A percentile compares a stretch with the other conserved stretches of the same genome.
Evolutionary conservation across 169 alveolate genomes (phyloP).

Genomic region (Sarcocystis neurona): DNA sequence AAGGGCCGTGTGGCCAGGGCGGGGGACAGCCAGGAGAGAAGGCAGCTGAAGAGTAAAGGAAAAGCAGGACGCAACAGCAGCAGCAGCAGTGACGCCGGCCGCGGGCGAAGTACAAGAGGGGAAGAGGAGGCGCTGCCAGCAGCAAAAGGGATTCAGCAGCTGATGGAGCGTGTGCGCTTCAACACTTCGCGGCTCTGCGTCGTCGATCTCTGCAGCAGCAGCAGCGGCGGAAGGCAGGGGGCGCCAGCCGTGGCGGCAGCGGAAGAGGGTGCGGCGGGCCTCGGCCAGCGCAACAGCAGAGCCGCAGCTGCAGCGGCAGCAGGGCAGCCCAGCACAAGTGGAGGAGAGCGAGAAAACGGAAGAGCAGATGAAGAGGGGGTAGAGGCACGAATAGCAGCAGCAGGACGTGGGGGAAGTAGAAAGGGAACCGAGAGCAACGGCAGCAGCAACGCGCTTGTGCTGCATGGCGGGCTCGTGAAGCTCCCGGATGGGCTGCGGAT

Average conservation of each 20-base stretch:
- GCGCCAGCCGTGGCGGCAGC: no score
- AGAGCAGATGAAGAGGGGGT: not conserved
- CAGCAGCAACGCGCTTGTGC: slow-evolving; percentile 23
- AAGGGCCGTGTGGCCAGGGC: not conserved
- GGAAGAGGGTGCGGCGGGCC: not conserved
- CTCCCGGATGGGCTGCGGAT: slow-evolving; percentile 1
- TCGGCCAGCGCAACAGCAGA: not conserved
- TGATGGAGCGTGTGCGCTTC: slow-evolving; percentile 33
- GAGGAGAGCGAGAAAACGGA: not conserved
- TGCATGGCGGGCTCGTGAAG: not conserved
- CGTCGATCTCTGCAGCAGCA: not conserved
- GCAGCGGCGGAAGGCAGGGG: no score
- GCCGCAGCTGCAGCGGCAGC: not conserved
- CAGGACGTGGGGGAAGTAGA: not conserved
- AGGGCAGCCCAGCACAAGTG: not conserved
- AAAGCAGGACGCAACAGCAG: not conserved
- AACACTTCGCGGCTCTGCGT: not conserved
- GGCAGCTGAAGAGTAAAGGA: not conserved
- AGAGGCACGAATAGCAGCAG: no score
- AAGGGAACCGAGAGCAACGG: not conserved
- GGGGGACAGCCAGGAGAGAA: not conserved
- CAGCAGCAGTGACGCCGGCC: not conserved
- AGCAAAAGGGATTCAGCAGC: not conserved
- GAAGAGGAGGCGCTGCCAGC: no score
- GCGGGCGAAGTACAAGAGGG: no score